Base-by-base conservation (phyloP, 129 eudicot species). In the Flaveria robusta region DNA sequence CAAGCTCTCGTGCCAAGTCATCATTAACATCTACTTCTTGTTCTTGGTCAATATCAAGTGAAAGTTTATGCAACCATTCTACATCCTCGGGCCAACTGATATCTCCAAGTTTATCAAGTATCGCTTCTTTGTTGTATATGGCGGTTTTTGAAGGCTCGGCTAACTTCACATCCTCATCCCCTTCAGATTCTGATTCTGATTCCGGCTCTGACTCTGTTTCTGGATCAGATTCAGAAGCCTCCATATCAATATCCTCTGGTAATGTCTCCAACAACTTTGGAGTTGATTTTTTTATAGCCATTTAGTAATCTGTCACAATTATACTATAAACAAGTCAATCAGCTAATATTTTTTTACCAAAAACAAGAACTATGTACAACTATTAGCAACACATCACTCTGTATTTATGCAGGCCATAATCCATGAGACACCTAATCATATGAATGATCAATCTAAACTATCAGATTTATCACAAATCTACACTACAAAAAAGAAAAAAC, bases 1-100 rank as follows among this genome's bases (percentile, higher is more conserved):
- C 91, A 34, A 86, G 84, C 78, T 93, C 98, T 26, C 97, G 79
- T 5, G 78, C 75, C 74, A 90, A 62, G 71, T 93, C 98, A 79
- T 93, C 97, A 23, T 93, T 93, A 54, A 90, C 97, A 8, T 90
- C 96, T 52, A 90, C 91, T 56, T 81, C 87, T 81, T 85, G 84
- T 70, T 87, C 91, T 75, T 83, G 88, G 42, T 79, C 67, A 27
- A 83, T 81, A 59, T 86, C 87, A 42, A 93, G 20, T 9, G 89
- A 72, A 60, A 91, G 93, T 72, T 83, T 88, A 65, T 91, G 93
- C 20, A 70, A 75, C 97, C 93, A 91, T 10, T 88, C 89, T 15
- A 88, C 83, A 71, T 86, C 80, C 55, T 81, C 83, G 10, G 97
- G 93, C 97, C 91, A 91, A 74, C 85, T 82, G 56, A 91, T 80